Evolutionary conservation across 441 rosid species (phyloP).

Genomic region (Erodium moschatum): DNA sequence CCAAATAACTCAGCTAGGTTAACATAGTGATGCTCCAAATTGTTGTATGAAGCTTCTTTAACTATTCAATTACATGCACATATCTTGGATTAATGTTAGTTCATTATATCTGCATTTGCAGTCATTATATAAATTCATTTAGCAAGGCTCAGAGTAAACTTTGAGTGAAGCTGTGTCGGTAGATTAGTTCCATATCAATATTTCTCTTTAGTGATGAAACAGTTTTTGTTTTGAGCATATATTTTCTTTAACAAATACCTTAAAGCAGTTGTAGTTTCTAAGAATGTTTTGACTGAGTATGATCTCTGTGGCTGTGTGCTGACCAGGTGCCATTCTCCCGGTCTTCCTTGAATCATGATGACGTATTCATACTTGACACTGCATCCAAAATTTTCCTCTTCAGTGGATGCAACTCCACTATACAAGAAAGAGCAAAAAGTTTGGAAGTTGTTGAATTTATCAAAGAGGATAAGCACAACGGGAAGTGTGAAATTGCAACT

Average conservation of each 20-base stretch:
- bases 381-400: constrained; percentile 80
- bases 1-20: neutral
- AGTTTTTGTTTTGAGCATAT: constrained; percentile 7
- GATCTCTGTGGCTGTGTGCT: constrained; percentile 13
- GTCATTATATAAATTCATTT: neutral
- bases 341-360: constrained; percentile 72
- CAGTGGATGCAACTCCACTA: constrained; percentile 73
- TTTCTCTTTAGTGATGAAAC: neutral
- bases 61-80: neutral
- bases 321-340: constrained; percentile 72
- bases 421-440: constrained; percentile 90
- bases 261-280: constrained; percentile 6
- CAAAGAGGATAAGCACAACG: constrained; percentile 68
- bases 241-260: constrained; percentile 3
- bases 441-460: constrained; percentile 86
- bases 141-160: too few relatives aligned
- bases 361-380: constrained; percentile 72
- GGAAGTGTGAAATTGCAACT: constrained; percentile 78
- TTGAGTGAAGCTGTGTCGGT: neutral
- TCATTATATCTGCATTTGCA: neutral
- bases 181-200: neutral
- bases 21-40: neutral
- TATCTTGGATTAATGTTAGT: neutral
- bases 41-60: neutral
- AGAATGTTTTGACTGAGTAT: constrained; percentile 7